Percentiles rank a stretch among this genome's conserved stretches.
Conservation (phyloP, 2,329 filamentous ascomycete genomes). For the Botrytis deweyae region DNA sequence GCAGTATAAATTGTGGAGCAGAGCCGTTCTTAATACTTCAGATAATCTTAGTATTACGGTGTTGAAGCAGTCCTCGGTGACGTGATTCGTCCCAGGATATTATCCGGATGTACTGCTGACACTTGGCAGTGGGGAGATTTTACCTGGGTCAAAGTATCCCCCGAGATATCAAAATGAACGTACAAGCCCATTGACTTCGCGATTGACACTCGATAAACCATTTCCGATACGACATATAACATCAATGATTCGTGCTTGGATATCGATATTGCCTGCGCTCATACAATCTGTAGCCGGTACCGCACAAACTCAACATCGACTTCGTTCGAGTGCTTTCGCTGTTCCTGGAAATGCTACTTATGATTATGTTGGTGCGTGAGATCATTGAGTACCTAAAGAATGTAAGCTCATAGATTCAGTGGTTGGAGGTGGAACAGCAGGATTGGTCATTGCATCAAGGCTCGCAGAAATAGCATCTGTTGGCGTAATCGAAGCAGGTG, state of each 20-base stretch:
- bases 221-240: too few relatives aligned
- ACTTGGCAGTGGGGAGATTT: background rate
- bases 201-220: too few relatives aligned
- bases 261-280: background rate
- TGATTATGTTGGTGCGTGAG: slow-evolving; percentile 41
- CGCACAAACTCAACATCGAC: background rate
- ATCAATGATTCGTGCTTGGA: background rate
- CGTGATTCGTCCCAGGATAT: background rate
- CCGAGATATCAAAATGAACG: background rate
- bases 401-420: background rate
- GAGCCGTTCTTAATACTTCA: background rate
- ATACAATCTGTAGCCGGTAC: background rate
- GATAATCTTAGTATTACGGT: background rate
- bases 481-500: slow-evolving; percentile 29
- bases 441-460: slow-evolving; percentile 24
- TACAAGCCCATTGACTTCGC: background rate
- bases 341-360: slow-evolving; percentile 34
- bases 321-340: slow-evolving; percentile 27
- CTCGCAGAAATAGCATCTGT: slow-evolving; percentile 23
- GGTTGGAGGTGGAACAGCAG: slow-evolving; percentile 27
- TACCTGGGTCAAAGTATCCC: background rate
- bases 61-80: background rate
- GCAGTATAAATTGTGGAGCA: background rate
- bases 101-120: slow-evolving; percentile 11
- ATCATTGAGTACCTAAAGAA: too few relatives aligned